phyloP scores from a whole-genome alignment of 1,139 yeast genomes.

The Meyerozyma carpophila region DNA sequence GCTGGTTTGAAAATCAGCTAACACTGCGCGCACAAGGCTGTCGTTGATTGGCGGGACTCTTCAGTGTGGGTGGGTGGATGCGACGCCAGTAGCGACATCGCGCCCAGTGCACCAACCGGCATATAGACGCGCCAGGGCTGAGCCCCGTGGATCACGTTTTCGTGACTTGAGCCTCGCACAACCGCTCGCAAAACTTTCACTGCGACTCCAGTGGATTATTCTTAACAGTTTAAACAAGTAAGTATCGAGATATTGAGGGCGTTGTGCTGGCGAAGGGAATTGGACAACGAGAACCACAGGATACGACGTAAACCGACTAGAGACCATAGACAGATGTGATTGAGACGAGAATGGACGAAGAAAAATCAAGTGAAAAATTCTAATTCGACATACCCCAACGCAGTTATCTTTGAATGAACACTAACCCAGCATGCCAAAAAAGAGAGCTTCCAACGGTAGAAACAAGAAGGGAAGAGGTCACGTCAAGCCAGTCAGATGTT shows the following conservation, averaged over 20 bases:
- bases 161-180: slow-evolving; percentile 2
- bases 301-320: not conserved
- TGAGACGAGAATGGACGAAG: not conserved
- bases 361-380: not conserved
- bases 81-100: not conserved
- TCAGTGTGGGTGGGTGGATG: not conserved
- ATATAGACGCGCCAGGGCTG: not conserved
- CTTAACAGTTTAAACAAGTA: slow-evolving; percentile 1
- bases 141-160: not conserved
- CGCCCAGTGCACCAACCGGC: not conserved
- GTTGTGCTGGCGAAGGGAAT: not conserved
- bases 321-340: not conserved
- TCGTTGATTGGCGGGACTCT: slow-evolving; percentile 1
- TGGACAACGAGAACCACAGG: not conserved
- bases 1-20: not conserved
- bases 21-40: not conserved
- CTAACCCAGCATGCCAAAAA: slow-evolving; percentile 86
- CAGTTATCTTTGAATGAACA: not conserved
- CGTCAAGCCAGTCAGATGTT: slow-evolving; percentile 99
- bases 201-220: slow-evolving; percentile 1
- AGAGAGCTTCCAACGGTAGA: slow-evolving; percentile 99
- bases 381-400: not conserved
- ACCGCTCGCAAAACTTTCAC: slow-evolving; percentile 2
- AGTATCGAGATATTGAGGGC: not conserved
- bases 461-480: slow-evolving; percentile 99